Evolutionary conservation across 192 early-diverging fungal species (phyloP).

Genomic region (Umbelopsis sp.): DNA sequence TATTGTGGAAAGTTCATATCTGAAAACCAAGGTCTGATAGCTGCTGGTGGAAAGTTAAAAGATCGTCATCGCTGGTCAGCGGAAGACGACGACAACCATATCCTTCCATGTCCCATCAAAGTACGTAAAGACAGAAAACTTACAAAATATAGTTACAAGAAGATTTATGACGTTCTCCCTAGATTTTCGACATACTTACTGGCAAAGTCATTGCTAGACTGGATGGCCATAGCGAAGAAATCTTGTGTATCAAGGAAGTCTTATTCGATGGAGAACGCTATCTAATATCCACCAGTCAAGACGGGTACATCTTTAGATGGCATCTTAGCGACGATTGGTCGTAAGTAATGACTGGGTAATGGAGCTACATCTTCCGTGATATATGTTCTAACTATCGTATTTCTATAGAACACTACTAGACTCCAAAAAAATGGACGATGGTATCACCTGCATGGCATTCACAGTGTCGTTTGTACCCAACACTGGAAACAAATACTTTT

Average conservation of each 20-base stretch:
- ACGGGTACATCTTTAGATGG: constrained; percentile 93
- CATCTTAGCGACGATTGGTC: constrained; percentile 81
- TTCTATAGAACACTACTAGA: constrained; percentile 60
- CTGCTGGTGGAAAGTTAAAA: constrained; percentile 89
- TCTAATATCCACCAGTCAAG: constrained; percentile 88
- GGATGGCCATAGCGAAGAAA: constrained; percentile 87
- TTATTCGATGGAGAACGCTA: constrained; percentile 82
- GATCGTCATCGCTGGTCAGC: constrained; percentile 86
- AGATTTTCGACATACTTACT: constrained; percentile 81
- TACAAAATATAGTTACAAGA: background rate
- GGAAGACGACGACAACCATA: constrained; percentile 92
- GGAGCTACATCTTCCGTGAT: too few relatives aligned
- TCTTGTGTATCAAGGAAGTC: constrained; percentile 79
- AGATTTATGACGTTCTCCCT: background rate
- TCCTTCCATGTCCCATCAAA: constrained; percentile 91
- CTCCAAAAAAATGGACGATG: constrained; percentile 73
- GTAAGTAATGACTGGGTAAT: constrained; percentile 42
- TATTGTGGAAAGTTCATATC: constrained; percentile 80
- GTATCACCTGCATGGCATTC: constrained; percentile 95
- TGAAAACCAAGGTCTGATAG: constrained; percentile 42
- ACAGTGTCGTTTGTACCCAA: constrained; percentile 91
- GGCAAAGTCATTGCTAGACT: constrained; percentile 81
- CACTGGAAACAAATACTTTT: constrained; percentile 92
- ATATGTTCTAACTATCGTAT: background rate
- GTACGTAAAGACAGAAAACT: constrained; percentile 25